Base-by-base conservation (phyloP, 176 grass and related monocot genomes). In the Phyllostachys edulis region DNA sequence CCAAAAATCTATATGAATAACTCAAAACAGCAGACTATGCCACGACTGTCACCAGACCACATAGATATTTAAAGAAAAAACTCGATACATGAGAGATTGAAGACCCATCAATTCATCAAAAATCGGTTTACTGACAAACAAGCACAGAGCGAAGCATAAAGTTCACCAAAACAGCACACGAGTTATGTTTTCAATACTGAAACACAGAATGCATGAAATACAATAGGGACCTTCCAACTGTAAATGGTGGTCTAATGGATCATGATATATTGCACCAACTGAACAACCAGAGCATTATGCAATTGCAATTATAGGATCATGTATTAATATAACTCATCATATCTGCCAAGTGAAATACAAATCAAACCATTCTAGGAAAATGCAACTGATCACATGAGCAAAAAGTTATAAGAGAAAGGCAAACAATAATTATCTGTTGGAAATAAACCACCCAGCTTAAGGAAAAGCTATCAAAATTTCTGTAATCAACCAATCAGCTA, bases 41-140 rank as follows among this genome's bases (percentile, higher is more conserved):
- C 39, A 45, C 71, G 38, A 77, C 4, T 72, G 77, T 45, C 5
- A 87, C 52, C 26, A 73, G 26, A 78, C 38, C 27, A 56, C 49
- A 78, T 41, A 42, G 9, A 59, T 67, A 57, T 32, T 66, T 20
- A 40, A 72, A 50, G 44, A 80, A 65, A 68, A 29, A 73, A 15
- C 32, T 67, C 11, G 44, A 67, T 68, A 3, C 7, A 55, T 54
- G 14, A 75, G 59, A 34, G 51, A 37, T 14, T 45, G 7, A 70
- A 83, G 56, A 13, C 36, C 12, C 37, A 80, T 45, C 60, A 73
- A 75, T 14, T 71, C 17, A 78, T 86, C 46, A 56, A 20, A 82
- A 82, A 46, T 73, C 40, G n/a, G 15, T 29, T 12, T 41, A 65
- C 55, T 47, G 36, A 42, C 9, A 78, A 72, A 82, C 38, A 73